A percentile compares a stretch with the other conserved stretches of the same genome.
These are phyloP conservation scores for Syzygium malaccense DNA, from an alignment of 441 rosid genomes.

Conservation along the genomic window DNA sequence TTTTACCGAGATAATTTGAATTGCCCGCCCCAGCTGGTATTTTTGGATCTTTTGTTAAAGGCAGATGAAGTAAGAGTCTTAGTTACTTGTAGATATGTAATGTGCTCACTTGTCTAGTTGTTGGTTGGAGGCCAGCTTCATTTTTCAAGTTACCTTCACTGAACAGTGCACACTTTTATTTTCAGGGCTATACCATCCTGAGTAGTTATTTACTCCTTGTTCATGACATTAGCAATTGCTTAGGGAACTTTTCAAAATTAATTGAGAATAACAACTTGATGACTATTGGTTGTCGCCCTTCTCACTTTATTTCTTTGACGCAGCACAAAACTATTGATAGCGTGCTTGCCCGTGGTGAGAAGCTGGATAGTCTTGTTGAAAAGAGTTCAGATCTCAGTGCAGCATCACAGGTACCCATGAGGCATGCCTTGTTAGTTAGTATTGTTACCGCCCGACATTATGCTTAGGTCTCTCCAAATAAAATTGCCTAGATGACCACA, in stretches of 20 bases:
- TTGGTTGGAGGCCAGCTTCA: background rate
- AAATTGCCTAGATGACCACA: background rate
- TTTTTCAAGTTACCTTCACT: background rate
- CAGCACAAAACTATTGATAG: slow-evolving; percentile 96
- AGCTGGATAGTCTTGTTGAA: slow-evolving; percentile 81
- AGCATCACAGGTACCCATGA: slow-evolving; percentile 78
- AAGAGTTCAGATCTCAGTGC: slow-evolving; percentile 95
- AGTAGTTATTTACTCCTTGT: background rate
- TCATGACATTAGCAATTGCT: background rate
- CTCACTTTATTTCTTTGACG: slow-evolving; percentile 10
- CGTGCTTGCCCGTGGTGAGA: slow-evolving; percentile 90
- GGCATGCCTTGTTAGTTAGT: background rate
- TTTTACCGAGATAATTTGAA: background rate
- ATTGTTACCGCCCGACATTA: background rate
- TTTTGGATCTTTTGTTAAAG: background rate
- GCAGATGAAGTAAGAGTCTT: background rate
- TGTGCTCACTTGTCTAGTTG: background rate
- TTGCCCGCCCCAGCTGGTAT: background rate
- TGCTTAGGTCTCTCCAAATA: background rate
- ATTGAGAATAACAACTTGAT: background rate
- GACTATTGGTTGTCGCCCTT: background rate
- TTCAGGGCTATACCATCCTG: background rate
- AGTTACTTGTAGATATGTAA: background rate
- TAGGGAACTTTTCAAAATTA: background rate
- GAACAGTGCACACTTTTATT: background rate